phyloP scores from a whole-genome alignment of 2,329 filamentous ascomycete genomes.

The Diaporthe amygdali region DNA sequence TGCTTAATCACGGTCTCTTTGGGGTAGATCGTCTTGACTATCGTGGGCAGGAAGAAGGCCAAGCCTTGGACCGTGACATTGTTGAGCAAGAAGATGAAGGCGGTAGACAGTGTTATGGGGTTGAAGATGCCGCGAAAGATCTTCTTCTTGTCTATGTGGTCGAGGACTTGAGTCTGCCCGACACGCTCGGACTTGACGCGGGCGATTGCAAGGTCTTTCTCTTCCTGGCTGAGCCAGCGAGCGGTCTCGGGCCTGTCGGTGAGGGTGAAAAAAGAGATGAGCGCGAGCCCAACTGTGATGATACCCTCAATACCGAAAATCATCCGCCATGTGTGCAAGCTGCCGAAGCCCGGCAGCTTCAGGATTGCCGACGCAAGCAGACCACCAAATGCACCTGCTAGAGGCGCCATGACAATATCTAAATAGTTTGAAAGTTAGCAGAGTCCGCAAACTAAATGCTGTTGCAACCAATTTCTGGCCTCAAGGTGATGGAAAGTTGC shows the following conservation, averaged over 20 bases:
- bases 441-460: too few relatives aligned
- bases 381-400: slow-evolving; percentile 70
- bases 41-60: slow-evolving; percentile 73
- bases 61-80: slow-evolving; percentile 76
- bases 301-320: slow-evolving; percentile 75
- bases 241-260: slow-evolving; percentile 74
- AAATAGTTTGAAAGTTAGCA: slow-evolving; percentile 32
- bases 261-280: slow-evolving; percentile 67
- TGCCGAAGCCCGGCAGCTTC: slow-evolving; percentile 62
- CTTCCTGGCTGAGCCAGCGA: slow-evolving; percentile 67
- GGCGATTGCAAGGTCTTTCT: slow-evolving; percentile 70
- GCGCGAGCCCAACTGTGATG: slow-evolving; percentile 55
- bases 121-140: slow-evolving; percentile 66
- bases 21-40: slow-evolving; percentile 72
- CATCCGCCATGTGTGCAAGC: slow-evolving; percentile 67
- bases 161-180: slow-evolving; percentile 65
- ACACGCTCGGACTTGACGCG: slow-evolving; percentile 73
- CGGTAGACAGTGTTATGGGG: slow-evolving; percentile 62
- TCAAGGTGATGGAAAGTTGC: not conserved
- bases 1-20: slow-evolving; percentile 61
- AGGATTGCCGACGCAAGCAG: slow-evolving; percentile 63
- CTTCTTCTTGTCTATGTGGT: slow-evolving; percentile 65
- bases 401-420: slow-evolving; percentile 65
- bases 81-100: slow-evolving; percentile 67
- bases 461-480: not conserved